A percentile compares a stretch with the other conserved stretches of the same genome.
Evolutionary conservation across 148 eudicot genomes (phyloP).

Genomic region (Cornus controversa): DNA sequence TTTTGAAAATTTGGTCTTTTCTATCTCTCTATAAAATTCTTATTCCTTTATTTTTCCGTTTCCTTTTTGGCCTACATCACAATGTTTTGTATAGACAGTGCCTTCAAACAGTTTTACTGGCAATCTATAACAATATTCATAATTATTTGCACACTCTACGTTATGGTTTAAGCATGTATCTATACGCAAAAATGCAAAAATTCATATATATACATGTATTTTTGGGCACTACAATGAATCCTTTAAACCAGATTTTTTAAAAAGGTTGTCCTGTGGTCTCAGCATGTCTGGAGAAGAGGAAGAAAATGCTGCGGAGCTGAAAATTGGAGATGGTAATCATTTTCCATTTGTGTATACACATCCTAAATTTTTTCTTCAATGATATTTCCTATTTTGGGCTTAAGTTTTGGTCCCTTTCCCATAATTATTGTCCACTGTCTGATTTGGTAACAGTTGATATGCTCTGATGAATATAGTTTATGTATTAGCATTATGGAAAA

Average conservation of each 20-base stretch:
- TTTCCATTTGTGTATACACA: background rate
- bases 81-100: no score
- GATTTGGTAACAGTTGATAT: background rate
- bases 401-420: background rate
- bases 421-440: background rate
- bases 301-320: conserved; percentile 63
- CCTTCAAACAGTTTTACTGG: no score
- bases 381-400: background rate
- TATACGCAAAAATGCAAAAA: background rate
- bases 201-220: no score
- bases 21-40: no score
- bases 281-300: conserved; percentile 57
- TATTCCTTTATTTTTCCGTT: no score
- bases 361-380: background rate
- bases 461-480: background rate
- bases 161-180: background rate
- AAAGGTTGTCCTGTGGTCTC: background rate
- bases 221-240: background rate
- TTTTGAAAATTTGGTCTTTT: no score
- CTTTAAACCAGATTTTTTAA: background rate
- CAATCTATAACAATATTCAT: no score
- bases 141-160: background rate
- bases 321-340: conserved; percentile 43
- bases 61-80: no score
- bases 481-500: background rate